Percentiles rank a stretch among this genome's conserved stretches.
phyloP scores from a whole-genome alignment of 805 yeast genomes.

The Saccharomycopsis fibuligera region DNA sequence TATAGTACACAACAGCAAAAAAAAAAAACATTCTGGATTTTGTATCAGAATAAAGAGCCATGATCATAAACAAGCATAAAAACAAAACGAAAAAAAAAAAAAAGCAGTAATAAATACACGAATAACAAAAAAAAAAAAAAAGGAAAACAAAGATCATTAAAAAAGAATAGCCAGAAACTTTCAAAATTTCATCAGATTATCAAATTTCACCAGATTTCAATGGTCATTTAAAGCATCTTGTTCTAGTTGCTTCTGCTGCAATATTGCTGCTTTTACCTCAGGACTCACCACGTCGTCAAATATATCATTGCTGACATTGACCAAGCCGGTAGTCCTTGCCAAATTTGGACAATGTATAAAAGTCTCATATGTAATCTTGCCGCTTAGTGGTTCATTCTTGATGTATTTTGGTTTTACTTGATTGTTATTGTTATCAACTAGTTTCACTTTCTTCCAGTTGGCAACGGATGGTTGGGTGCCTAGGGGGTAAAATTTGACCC shows the following conservation, averaged over 20 bases:
- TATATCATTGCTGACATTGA: constrained; percentile 49
- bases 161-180: too few species aligned
- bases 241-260: constrained; percentile 50
- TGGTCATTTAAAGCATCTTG: not conserved
- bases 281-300: constrained; percentile 54
- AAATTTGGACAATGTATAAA: constrained; percentile 41
- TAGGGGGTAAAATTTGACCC: constrained; percentile 66
- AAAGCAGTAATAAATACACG: too few species aligned
- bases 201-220: not conserved
- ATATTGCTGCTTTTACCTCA: constrained; percentile 52
- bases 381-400: constrained; percentile 24
- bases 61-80: too few species aligned
- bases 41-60: too few species aligned
- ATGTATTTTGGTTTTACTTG: constrained; percentile 19
- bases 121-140: too few species aligned
- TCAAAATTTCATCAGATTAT: not conserved
- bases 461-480: constrained; percentile 64
- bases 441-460: constrained; percentile 24
- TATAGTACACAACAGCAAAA: too few species aligned
- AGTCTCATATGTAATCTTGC: constrained; percentile 42
- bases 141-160: too few species aligned
- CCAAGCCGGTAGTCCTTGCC: constrained; percentile 57
- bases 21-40: too few species aligned
- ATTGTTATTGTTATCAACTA: constrained; percentile 22
- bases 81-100: too few species aligned